These are phyloP conservation scores for Vitis labrusca DNA, from an alignment of 164 flowering plant genomes.

Conservation along the genomic window DNA sequence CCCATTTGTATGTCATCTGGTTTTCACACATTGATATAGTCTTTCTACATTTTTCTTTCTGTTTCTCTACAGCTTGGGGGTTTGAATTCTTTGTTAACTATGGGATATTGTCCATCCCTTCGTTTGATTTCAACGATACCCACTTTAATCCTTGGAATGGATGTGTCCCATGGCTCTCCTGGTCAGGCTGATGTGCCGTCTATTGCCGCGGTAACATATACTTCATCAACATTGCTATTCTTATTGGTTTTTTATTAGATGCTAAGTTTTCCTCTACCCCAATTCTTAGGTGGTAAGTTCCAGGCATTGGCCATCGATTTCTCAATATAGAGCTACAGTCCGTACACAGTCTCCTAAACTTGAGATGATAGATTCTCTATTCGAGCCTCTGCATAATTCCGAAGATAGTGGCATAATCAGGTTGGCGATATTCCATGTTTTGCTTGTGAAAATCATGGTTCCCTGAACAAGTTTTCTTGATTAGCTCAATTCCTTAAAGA, in stretches of 20 bases:
- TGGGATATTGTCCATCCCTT: background rate
- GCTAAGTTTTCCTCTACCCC: too few species aligned
- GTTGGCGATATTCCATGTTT: background rate
- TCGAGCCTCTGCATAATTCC: slow-evolving; percentile 8
- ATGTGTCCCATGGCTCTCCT: slow-evolving; percentile 20
- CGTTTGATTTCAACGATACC: slow-evolving; percentile 9
- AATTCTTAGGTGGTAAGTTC: slow-evolving; percentile 25
- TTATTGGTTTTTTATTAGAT: too few species aligned
- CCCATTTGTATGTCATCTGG: background rate
- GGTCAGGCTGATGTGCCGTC: slow-evolving; percentile 14
- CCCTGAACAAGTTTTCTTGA: background rate
- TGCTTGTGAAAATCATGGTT: background rate
- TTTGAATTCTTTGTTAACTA: slow-evolving; percentile 5
- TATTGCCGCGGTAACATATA: slow-evolving; percentile 13
- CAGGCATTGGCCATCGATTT: slow-evolving; percentile 25
- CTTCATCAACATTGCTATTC: background rate
- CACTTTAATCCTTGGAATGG: slow-evolving; percentile 16
- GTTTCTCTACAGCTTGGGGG: slow-evolving; percentile 16
- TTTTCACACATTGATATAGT: background rate
- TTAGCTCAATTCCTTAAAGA: background rate
- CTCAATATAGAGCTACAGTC: slow-evolving; percentile 23
- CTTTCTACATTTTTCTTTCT: background rate
- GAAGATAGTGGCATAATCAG: slow-evolving; percentile 20
- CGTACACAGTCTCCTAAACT: slow-evolving; percentile 25
- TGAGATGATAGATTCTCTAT: slow-evolving; percentile 26